phyloP scores from a whole-genome alignment of 495 filamentous ascomycete genomes.

The Apodospora peruviana region DNA sequence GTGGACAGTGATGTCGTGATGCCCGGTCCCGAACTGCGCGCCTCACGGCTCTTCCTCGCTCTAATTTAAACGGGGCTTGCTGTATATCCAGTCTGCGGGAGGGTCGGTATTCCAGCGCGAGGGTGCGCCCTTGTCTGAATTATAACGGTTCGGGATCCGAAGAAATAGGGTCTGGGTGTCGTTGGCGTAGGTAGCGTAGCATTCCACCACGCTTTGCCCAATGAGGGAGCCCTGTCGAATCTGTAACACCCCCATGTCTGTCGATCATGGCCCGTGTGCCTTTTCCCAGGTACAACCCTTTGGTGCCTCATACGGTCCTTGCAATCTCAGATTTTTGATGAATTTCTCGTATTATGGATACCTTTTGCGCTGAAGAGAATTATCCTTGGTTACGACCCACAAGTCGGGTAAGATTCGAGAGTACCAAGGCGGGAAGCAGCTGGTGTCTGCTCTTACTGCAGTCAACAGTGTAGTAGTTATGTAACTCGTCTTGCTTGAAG shows the following conservation, averaged over 20 bases:
- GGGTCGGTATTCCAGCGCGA: not conserved
- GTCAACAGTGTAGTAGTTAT: too few species aligned
- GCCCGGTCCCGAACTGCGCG: conserved; percentile 7
- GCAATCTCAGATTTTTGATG: conserved; percentile 23
- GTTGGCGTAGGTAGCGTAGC: not conserved
- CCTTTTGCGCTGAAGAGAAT: too few species aligned
- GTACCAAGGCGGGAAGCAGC: too few species aligned
- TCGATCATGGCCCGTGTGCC: conserved; percentile 21
- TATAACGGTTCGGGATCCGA: not conserved
- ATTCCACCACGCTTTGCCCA: conserved; percentile 5
- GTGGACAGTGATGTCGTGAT: conserved; percentile 11
- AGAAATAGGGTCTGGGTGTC: not conserved
- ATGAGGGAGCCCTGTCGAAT: conserved; percentile 19
- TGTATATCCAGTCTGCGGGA: not conserved
- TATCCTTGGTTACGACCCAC: too few species aligned
- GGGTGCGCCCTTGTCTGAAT: not conserved
- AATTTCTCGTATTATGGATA: conserved; percentile 23
- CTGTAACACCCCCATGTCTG: conserved; percentile 26
- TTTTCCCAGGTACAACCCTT: conserved; percentile 2
- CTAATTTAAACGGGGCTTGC: conserved; percentile 25
- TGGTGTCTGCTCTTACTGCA: too few species aligned
- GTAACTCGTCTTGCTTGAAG: too few species aligned
- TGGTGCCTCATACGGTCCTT: conserved; percentile 15
- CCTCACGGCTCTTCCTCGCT: conserved; percentile 35
- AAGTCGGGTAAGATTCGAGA: too few species aligned